A percentile compares a stretch with the other conserved stretches of the same genome.
These are phyloP conservation scores for Myxozyma neglecta DNA, from an alignment of 805 yeast genomes.

Conservation along the genomic window DNA sequence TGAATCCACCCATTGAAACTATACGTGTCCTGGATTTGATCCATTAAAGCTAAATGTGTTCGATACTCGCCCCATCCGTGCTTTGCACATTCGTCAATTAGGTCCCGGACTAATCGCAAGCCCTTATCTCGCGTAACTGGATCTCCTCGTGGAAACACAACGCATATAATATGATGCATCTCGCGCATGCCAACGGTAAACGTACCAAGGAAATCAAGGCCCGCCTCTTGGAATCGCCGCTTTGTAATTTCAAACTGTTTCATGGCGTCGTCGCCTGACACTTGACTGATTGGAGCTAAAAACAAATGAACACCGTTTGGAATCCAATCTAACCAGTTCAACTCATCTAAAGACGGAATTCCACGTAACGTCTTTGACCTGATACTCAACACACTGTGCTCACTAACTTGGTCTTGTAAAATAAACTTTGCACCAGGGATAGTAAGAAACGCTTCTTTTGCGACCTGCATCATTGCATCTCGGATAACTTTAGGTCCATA, in stretches of 20 bases:
- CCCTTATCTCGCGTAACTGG: not conserved
- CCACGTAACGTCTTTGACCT: slow-evolving; percentile 3
- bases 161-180: slow-evolving; percentile 11
- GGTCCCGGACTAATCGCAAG: slow-evolving; percentile 1
- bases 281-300: slow-evolving; percentile 11
- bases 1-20: slow-evolving; percentile 6
- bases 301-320: slow-evolving; percentile 12
- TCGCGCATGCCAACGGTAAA: slow-evolving; percentile 18
- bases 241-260: slow-evolving; percentile 7
- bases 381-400: slow-evolving; percentile 5
- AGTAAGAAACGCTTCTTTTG: slow-evolving; percentile 10
- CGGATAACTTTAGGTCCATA: slow-evolving; percentile 7
- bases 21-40: slow-evolving; percentile 10
- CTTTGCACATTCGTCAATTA: slow-evolving; percentile 13
- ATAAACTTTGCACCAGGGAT: slow-evolving; percentile 11
- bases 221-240: slow-evolving; percentile 8
- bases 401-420: not conserved
- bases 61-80: slow-evolving; percentile 16
- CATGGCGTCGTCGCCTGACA: slow-evolving; percentile 14
- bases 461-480: slow-evolving; percentile 2
- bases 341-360: slow-evolving; percentile 10
- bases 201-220: slow-evolving; percentile 11
- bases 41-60: slow-evolving; percentile 13
- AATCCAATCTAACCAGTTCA: slow-evolving; percentile 10
- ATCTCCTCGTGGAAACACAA: slow-evolving; percentile 4